Evolutionary conservation across 441 rosid genomes (phyloP), one percentile per base, ranked within the genome.

Genomic region (Daphne laureola): DNA sequence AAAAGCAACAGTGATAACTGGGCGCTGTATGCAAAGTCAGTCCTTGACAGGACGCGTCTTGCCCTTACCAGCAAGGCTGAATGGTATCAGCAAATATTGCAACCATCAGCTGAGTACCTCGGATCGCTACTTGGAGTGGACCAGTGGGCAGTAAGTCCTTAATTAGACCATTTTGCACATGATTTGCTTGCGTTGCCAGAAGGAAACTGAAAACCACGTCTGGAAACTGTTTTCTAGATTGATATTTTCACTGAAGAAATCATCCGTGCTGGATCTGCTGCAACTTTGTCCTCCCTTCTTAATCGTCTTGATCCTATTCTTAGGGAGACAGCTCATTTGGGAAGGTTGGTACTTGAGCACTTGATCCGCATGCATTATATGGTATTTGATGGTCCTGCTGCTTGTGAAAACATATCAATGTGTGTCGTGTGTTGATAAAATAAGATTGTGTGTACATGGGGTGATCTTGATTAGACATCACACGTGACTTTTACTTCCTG

Each of bases 241-340:
- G 70, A 72, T 61, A 73, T 86, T 64, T 90, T 90, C 75, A 86
- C 95, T 46, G 97, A 90, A 76, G 97, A 90, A 76, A 79, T 90
- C 36, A 69, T 86, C 51, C 93, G 97, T 66, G 90, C 88, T 65
- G 97, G 97, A 69, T 90, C 97, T 51, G 97, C 97, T 55, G 97
- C 87, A 55, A 70, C 90, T 49, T 67, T 90, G 53, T 90, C 97
- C 48, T 73, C 78, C 51, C 90, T 86, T 51, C 82, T 90, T 67
- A 90, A 90, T 70, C 81, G 87, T 57, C 87, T 90, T 46, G 90
- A 90, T 76, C 97, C 97, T 12, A 79, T 90, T 72, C 93, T 90
- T 69, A 80, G 95, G 64, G 65, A 86, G 72, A 82, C 79, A 54
- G 93, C 97, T 46, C 72, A 86, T 74, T 82, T 90, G 67, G 97